A percentile compares a stretch with the other conserved stretches of the same genome.
These are phyloP conservation scores for Daldinia concentrica DNA, from an alignment of 495 filamentous ascomycete species.

Conservation along the genomic window DNA sequence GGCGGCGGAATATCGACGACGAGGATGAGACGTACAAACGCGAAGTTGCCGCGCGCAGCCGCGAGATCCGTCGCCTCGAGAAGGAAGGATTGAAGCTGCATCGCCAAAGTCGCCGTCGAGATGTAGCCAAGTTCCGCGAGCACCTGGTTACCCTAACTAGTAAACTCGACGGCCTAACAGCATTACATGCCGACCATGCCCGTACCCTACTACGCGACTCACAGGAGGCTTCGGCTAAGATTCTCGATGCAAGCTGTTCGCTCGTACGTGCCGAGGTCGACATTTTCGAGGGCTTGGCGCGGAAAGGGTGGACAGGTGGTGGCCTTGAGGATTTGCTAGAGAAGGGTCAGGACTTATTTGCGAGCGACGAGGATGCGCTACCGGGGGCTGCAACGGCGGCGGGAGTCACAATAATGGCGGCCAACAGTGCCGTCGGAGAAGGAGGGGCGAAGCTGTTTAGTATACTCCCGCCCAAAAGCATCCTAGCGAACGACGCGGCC, in stretches of 20 bases:
- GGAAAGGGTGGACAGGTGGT: constrained; percentile 71
- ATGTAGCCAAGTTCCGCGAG: constrained; percentile 60
- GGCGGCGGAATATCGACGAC: constrained; percentile 65
- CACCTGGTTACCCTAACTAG: constrained; percentile 67
- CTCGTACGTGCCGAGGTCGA: constrained; percentile 71
- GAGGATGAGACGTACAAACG: constrained; percentile 67
- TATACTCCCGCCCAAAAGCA: constrained; percentile 65
- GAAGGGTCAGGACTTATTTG: constrained; percentile 68
- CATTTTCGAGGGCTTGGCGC: constrained; percentile 70
- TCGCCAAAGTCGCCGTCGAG: constrained; percentile 59
- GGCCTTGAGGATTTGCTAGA: constrained; percentile 70
- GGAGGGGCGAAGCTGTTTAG: constrained; percentile 63
- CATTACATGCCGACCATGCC: constrained; percentile 65
- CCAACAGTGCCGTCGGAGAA: constrained; percentile 31
- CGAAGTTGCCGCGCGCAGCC: constrained; percentile 57
- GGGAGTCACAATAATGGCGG: constrained; percentile 26
- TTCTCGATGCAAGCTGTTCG: constrained; percentile 68
- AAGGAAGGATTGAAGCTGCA: constrained; percentile 68
- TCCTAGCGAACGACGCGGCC: constrained; percentile 56
- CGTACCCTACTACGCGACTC: constrained; percentile 63
- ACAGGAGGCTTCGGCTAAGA: constrained; percentile 65
- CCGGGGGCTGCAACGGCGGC: constrained; percentile 28
- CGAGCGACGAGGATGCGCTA: constrained; percentile 54
- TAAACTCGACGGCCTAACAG: constrained; percentile 69
- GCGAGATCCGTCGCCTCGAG: constrained; percentile 67